These are phyloP conservation scores for Colletotrichum sp. DNA, from an alignment of 2,329 filamentous ascomycete genomes.

Conservation along the genomic window DNA sequence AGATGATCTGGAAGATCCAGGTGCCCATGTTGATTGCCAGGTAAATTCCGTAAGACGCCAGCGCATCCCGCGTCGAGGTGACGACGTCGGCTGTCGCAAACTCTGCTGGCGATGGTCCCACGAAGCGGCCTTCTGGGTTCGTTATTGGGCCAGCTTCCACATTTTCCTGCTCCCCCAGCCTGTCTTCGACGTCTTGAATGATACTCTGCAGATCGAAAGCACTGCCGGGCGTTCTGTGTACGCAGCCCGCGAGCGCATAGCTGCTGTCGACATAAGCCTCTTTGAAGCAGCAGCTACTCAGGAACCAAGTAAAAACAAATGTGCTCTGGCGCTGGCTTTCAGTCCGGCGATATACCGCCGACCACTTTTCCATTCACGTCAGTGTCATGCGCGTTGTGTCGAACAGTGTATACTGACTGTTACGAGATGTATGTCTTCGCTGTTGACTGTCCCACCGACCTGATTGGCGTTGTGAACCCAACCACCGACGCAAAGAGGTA, in stretches of 20 bases:
- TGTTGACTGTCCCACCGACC: neutral
- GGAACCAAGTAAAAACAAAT: neutral
- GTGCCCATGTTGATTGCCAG: neutral
- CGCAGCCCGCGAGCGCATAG: neutral
- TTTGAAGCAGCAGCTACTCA: conserved; percentile 4
- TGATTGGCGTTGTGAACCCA: neutral
- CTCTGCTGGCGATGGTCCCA: neutral
- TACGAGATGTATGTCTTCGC: neutral
- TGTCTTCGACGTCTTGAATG: neutral
- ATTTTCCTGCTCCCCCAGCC: neutral
- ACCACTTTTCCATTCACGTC: neutral
- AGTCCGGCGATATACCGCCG: neutral
- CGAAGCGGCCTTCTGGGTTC: neutral
- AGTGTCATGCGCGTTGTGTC: neutral
- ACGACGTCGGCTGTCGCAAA: neutral
- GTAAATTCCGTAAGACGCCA: neutral
- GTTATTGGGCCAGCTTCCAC: neutral
- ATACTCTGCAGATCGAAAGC: conserved; percentile 1
- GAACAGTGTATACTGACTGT: neutral
- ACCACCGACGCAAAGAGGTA: conserved; percentile 6
- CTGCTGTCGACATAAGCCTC: neutral
- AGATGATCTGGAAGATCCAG: neutral
- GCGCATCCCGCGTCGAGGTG: neutral
- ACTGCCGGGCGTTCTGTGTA: neutral
- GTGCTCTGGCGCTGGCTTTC: neutral